A percentile compares a stretch with the other conserved stretches of the same genome.
These are phyloP conservation scores for Passiflora organensis DNA, from an alignment of 345 rosid species.

Conservation along the genomic window DNA sequence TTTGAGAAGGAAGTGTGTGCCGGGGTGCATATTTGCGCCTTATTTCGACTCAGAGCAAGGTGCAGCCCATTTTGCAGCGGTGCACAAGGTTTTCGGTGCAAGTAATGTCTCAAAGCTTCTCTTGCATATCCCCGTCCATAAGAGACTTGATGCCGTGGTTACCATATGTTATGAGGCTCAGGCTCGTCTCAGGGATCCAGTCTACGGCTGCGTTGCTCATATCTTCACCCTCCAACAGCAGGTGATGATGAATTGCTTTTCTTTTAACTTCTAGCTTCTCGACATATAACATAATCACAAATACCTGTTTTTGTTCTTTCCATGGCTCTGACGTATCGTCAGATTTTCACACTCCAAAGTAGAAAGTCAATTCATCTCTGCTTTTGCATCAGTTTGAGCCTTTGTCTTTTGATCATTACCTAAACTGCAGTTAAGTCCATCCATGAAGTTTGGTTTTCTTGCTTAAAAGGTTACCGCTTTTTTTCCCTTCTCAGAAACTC, in stretches of 20 bases:
- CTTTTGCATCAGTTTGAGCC: background rate
- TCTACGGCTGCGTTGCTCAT: slow-evolving; percentile 33
- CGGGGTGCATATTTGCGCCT: slow-evolving; percentile 33
- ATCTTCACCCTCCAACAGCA: slow-evolving; percentile 32
- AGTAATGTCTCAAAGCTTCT: slow-evolving; percentile 30
- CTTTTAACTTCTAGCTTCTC: too few species aligned
- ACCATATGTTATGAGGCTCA: slow-evolving; percentile 30
- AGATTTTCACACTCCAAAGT: too few species aligned
- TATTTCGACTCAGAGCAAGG: slow-evolving; percentile 35
- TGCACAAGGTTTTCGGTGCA: slow-evolving; percentile 33
- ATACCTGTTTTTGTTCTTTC: too few species aligned
- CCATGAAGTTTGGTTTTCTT: background rate
- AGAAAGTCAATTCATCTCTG: background rate
- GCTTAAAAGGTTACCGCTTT: background rate
- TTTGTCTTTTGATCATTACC: background rate
- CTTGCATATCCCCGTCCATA: slow-evolving; percentile 20
- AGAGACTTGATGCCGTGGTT: slow-evolving; percentile 23
- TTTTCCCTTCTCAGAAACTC: background rate
- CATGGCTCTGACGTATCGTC: too few species aligned
- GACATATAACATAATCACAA: too few species aligned
- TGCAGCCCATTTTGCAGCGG: slow-evolving; percentile 31
- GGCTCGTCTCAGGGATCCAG: slow-evolving; percentile 27
- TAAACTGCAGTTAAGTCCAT: background rate
- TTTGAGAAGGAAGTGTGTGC: slow-evolving; percentile 30
- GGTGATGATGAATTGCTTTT: slow-evolving; percentile 7